Base-by-base conservation (phyloP, 2,329 filamentous ascomycete genomes). In the Trichoderma hamatum region DNA sequence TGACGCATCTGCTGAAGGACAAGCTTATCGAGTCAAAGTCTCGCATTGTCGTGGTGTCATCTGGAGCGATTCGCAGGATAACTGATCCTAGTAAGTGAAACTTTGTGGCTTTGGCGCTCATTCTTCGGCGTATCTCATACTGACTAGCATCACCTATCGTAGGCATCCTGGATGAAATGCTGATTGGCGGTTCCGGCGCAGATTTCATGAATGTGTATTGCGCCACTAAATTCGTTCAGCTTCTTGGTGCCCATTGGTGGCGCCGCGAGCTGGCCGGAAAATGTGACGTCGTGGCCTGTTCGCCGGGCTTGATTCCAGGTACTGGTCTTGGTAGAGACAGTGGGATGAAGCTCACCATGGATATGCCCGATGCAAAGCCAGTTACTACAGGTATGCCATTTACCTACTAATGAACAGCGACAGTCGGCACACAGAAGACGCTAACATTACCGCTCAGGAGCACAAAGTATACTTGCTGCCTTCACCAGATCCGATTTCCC, bases 241-340 rank as follows among this genome's bases (percentile, higher is more conserved):
- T 87, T 0, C 80, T 87, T 1, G 79, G 79, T 7, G 83, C 85
- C 1, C 84, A 87, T 59, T 87, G 84, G 84, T 87, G 85, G 85
- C 84, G 84, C 2, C 84, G 85, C 3, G 78, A 85, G 71, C 80
- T 87, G n/a, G 67, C 72, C 0, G 82, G 76, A 28, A 75, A 78
- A 30, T 83, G 81, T 73, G 72, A 76, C 5, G 82, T 87, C 24
- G 80, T 87, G 5, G 85, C 85, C 13, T 84, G 86, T 6, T 87
- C 85, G 10, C 85, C 85, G 0, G 85, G 85, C 0, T 72, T 87
- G 3, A 82, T 87, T 46, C 84, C 84, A 1, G 72, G 72, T n/a
- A 86, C 85, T 0, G 80, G 81, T 0, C 76, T 87, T 19, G 74
- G 73, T 10, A 72, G 72, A 14, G 75, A 73, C 3, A 73, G 71